A percentile compares a stretch with the other conserved stretches of the same genome.
These are phyloP conservation scores for Tuber microsphaerosporum DNA, from an alignment of 495 filamentous ascomycete genomes.

Conservation along the genomic window DNA sequence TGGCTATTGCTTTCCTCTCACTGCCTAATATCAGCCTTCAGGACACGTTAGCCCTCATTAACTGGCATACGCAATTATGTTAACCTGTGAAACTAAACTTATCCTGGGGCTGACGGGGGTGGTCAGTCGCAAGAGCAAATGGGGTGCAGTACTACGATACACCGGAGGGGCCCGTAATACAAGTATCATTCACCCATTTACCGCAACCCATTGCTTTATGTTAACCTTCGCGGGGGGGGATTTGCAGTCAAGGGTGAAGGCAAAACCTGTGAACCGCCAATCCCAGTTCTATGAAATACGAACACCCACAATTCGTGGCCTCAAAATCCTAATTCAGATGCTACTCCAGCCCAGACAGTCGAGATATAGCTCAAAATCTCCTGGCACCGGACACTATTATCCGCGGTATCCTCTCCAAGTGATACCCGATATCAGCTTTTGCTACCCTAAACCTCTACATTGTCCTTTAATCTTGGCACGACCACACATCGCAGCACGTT, in stretches of 20 bases:
- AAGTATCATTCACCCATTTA: neutral
- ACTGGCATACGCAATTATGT: too few species aligned
- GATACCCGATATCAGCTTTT: neutral
- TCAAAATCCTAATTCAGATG: neutral
- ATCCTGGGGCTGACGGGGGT: too few species aligned
- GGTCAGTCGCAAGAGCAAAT: too few species aligned
- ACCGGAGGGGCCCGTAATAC: neutral
- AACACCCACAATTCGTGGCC: neutral
- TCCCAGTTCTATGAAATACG: neutral
- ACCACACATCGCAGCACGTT: neutral
- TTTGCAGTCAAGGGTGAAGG: neutral
- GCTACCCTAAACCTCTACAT: too few species aligned
- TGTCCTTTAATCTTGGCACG: too few species aligned
- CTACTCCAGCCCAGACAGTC: neutral
- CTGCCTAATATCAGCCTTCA: too few species aligned
- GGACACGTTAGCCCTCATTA: too few species aligned
- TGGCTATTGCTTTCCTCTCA: too few species aligned
- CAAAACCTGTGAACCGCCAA: neutral
- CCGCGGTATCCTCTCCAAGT: neutral
- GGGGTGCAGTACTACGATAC: too few species aligned
- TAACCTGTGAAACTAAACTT: too few species aligned
- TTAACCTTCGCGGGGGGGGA: neutral
- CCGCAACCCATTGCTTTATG: neutral
- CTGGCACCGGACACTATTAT: neutral
- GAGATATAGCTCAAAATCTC: neutral